phyloP scores from a whole-genome alignment of 371 early-diverging fungal species.

The Choanephora cucurbitarum region DNA sequence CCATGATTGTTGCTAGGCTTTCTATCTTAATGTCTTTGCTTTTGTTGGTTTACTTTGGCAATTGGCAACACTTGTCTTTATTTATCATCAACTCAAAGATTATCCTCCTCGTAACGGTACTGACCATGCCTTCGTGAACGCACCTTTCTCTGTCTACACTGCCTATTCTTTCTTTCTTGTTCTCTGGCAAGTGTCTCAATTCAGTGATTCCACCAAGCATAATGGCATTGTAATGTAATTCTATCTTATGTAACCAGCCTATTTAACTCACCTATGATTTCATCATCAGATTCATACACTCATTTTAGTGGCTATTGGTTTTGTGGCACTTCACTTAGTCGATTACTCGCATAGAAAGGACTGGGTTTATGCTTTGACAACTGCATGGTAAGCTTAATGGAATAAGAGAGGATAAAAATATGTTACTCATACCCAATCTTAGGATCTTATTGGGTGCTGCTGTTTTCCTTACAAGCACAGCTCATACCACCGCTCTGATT shows the following conservation, averaged over 20 bases:
- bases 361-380: slow-evolving; percentile 49
- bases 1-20: slow-evolving; percentile 11
- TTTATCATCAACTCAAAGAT: slow-evolving; percentile 47
- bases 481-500: slow-evolving; percentile 38
- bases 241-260: too few species aligned
- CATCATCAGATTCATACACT: slow-evolving; percentile 42
- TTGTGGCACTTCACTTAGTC: slow-evolving; percentile 44
- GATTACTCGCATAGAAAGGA: slow-evolving; percentile 51
- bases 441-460: slow-evolving; percentile 44
- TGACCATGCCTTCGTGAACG: slow-evolving; percentile 42
- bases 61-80: slow-evolving; percentile 39
- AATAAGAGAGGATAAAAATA: too few species aligned
- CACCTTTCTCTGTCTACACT: slow-evolving; percentile 53
- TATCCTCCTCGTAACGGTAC: slow-evolving; percentile 47
- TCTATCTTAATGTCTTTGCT: slow-evolving; percentile 41
- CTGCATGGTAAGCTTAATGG: too few species aligned
- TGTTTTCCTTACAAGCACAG: slow-evolving; percentile 31
- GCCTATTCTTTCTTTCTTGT: slow-evolving; percentile 35
- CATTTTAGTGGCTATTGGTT: slow-evolving; percentile 36
- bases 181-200: slow-evolving; percentile 43
- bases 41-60: slow-evolving; percentile 48
- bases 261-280: too few species aligned
- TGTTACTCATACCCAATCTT: too few species aligned
- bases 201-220: slow-evolving; percentile 32
- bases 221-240: slow-evolving; percentile 40